A percentile compares a stretch with the other conserved stretches of the same genome.
Evolutionary conservation across 1,284 basidiomycete species (phyloP).

Genomic region (Inonotus obliquus): DNA sequence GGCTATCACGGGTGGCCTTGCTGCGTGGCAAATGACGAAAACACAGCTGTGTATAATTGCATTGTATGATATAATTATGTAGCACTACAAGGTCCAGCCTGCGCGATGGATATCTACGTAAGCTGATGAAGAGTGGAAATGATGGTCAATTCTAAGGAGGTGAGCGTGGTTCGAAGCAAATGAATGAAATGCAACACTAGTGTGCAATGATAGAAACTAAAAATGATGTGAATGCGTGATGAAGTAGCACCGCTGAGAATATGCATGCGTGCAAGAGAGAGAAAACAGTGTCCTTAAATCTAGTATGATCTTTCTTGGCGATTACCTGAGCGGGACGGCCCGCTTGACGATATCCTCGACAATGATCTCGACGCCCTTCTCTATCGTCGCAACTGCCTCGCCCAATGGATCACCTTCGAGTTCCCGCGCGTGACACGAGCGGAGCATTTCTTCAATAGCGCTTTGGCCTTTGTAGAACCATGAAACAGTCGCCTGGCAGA

Average conservation of each 20-base stretch:
- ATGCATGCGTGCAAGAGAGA: not conserved
- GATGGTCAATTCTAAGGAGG: too few species aligned
- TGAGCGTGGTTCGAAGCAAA: not conserved
- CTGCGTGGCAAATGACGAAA: too few species aligned
- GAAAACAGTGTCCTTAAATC: not conserved
- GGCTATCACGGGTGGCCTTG: too few species aligned
- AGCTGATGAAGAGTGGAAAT: too few species aligned
- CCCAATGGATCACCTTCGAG: conserved; percentile 9
- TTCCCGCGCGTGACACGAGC: not conserved
- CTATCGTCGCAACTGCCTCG: conserved; percentile 4
- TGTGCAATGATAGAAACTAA: not conserved
- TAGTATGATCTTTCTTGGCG: not conserved
- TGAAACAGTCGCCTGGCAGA: conserved; percentile 39
- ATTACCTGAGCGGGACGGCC: conserved; percentile 2
- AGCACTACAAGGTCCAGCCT: too few species aligned
- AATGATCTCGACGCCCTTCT: conserved; percentile 8
- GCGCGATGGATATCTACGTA: too few species aligned
- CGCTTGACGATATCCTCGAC: conserved; percentile 7
- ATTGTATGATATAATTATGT: too few species aligned
- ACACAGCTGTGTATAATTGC: too few species aligned
- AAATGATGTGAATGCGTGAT: not conserved
- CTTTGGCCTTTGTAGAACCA: conserved; percentile 56
- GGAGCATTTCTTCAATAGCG: conserved; percentile 32
- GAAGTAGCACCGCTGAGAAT: not conserved
- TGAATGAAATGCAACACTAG: not conserved